Conservation (phyloP, 78 protist genomes). For the Chrysochromulina tobinii region DNA sequence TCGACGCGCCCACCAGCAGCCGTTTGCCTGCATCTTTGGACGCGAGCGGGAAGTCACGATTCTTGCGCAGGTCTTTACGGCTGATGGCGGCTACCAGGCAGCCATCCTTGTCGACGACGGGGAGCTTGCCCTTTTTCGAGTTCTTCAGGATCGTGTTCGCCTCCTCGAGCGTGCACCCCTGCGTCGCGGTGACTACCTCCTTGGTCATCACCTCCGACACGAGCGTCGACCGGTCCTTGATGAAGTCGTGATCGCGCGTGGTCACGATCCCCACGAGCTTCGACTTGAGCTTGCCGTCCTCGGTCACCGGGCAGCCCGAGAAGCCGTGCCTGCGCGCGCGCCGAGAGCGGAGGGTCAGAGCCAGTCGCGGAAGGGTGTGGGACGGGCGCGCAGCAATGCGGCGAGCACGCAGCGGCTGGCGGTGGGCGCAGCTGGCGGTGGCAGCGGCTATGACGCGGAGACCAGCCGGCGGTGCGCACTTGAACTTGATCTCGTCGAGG, state of each 20-base stretch:
- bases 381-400: too few relatives aligned
- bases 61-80: constrained; percentile 80
- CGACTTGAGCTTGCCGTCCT: constrained; percentile 66
- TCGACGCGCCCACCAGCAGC: constrained; percentile 79
- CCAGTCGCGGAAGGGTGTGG: too few relatives aligned
- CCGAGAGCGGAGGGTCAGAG: too few relatives aligned
- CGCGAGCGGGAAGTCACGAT: constrained; percentile 73
- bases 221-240: constrained; percentile 48
- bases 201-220: constrained; percentile 80
- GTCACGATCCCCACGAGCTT: constrained; percentile 87
- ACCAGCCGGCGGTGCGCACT: too few relatives aligned
- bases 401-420: too few relatives aligned
- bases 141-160: constrained; percentile 72
- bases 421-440: too few relatives aligned
- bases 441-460: too few relatives aligned
- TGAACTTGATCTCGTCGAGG: not conserved
- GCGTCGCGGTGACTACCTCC: constrained; percentile 40
- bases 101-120: constrained; percentile 71
- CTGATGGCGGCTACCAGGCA: constrained; percentile 58
- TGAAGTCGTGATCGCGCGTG: constrained; percentile 83
- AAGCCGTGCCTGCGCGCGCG: constrained; percentile 59
- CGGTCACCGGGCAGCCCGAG: constrained; percentile 88
- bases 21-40: constrained; percentile 46
- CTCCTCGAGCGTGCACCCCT: constrained; percentile 71
- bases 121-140: constrained; percentile 76